These are phyloP conservation scores for Kluyveromyces marxianus DNA, from an alignment of 1,139 yeast species.

Conservation along the genomic window DNA sequence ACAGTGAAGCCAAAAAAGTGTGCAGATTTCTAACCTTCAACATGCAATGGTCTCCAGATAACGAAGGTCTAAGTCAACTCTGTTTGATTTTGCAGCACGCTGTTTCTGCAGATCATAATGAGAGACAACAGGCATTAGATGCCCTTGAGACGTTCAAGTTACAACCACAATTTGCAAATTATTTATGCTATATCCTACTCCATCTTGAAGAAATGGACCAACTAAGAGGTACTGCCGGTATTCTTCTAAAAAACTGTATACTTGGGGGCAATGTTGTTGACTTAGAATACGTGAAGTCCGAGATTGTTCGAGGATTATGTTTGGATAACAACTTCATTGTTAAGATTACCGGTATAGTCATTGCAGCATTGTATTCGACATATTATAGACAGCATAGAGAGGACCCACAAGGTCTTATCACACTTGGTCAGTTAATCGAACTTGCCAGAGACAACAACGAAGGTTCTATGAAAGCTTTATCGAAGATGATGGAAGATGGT, in stretches of 20 bases:
- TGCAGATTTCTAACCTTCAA: not conserved
- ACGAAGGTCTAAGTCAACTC: slow-evolving; percentile 53
- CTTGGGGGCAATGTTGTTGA: slow-evolving; percentile 25
- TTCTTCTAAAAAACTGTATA: slow-evolving; percentile 70
- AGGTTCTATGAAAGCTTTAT: slow-evolving; percentile 74
- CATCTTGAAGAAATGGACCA: slow-evolving; percentile 39
- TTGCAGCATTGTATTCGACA: slow-evolving; percentile 65
- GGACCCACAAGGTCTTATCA: slow-evolving; percentile 50
- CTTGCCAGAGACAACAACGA: slow-evolving; percentile 53
- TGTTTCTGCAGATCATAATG: slow-evolving; percentile 47
- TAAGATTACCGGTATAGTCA: slow-evolving; percentile 84
- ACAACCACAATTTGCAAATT: slow-evolving; percentile 74
- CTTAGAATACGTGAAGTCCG: slow-evolving; percentile 46
- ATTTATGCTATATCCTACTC: slow-evolving; percentile 62
- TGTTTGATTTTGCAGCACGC: slow-evolving; percentile 58
- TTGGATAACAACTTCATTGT: slow-evolving; percentile 51
- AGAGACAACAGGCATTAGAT: slow-evolving; percentile 53
- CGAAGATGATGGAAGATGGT: slow-evolving; percentile 81
- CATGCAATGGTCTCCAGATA: slow-evolving; percentile 53
- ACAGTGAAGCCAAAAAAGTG: not conserved
- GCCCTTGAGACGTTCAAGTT: slow-evolving; percentile 60
- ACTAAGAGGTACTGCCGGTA: slow-evolving; percentile 72
- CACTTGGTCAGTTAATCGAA: slow-evolving; percentile 59
- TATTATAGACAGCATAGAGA: slow-evolving; percentile 29
- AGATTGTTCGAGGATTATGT: slow-evolving; percentile 61